A percentile compares a stretch with the other conserved stretches of the same genome.
These are phyloP conservation scores for Candida rishiriensis DNA, from an alignment of 805 yeast genomes.

Conservation along the genomic window DNA sequence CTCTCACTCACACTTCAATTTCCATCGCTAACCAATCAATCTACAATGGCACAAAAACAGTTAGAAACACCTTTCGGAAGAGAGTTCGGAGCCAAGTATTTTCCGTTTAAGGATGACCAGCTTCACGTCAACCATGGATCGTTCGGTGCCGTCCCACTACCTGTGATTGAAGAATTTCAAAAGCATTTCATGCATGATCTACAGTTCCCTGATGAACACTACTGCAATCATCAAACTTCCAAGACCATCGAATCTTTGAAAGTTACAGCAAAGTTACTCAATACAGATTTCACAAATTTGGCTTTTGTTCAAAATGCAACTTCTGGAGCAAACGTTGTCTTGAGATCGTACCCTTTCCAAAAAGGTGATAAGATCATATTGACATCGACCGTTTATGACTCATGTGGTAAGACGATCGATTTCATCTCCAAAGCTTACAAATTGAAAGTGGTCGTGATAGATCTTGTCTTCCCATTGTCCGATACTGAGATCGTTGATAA, in stretches of 20 bases:
- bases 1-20: too few relatives aligned
- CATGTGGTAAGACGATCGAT: constrained; percentile 49
- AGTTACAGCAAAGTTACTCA: constrained; percentile 38
- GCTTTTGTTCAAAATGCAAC: constrained; percentile 61
- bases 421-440: constrained; percentile 34
- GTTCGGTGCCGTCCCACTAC: constrained; percentile 51
- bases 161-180: constrained; percentile 38
- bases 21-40: too few relatives aligned
- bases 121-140: constrained; percentile 61
- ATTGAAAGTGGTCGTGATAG: constrained; percentile 33
- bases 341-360: constrained; percentile 48
- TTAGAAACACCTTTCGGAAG: constrained; percentile 40
- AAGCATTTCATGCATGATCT: constrained; percentile 27
- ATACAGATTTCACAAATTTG: constrained; percentile 42
- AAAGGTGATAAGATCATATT: constrained; percentile 49
- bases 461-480: constrained; percentile 40
- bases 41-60: not conserved
- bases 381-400: constrained; percentile 47
- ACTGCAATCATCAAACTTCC: constrained; percentile 19
- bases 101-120: constrained; percentile 35
- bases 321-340: constrained; percentile 50
- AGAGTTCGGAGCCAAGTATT: constrained; percentile 43
- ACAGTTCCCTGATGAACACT: constrained; percentile 45
- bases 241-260: constrained; percentile 31
- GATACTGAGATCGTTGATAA: constrained; percentile 35